These are phyloP conservation scores for Thelonectria blattea DNA, from an alignment of 2,329 filamentous ascomycete genomes.

Conservation along the genomic window DNA sequence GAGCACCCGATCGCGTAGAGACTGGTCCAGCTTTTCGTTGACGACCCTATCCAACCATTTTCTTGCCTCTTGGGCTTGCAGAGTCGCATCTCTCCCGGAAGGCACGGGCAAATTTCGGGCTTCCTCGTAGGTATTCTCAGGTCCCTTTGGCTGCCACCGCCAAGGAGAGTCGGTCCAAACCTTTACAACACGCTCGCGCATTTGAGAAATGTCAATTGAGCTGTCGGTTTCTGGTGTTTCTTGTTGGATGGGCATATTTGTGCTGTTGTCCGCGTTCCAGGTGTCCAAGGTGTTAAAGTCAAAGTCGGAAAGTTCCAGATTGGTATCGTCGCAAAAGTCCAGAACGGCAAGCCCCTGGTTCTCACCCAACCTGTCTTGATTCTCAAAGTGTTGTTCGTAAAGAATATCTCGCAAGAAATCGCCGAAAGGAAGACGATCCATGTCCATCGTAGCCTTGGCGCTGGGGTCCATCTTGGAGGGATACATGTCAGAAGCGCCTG, in stretches of 20 bases:
- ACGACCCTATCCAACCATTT: constrained; percentile 49
- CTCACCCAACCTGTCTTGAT: constrained; percentile 44
- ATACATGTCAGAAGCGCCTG: constrained; percentile 19
- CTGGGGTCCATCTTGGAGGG: constrained; percentile 26
- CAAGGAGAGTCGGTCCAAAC: constrained; percentile 58
- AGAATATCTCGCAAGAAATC: constrained; percentile 59
- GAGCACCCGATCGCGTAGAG: constrained; percentile 66
- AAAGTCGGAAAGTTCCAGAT: constrained; percentile 57
- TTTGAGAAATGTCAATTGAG: constrained; percentile 50
- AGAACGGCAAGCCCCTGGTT: constrained; percentile 52
- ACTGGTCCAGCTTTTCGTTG: constrained; percentile 51
- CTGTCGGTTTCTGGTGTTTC: constrained; percentile 43
- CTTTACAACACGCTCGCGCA: constrained; percentile 54
- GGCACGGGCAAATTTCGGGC: constrained; percentile 54
- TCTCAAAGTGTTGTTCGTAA: constrained; percentile 51
- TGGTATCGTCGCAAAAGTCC: constrained; percentile 57
- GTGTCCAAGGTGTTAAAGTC: constrained; percentile 58
- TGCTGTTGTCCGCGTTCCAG: constrained; percentile 52
- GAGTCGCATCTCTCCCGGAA: constrained; percentile 44
- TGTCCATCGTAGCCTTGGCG: constrained; percentile 33
- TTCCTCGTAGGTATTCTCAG: constrained; percentile 53
- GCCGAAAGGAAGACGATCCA: constrained; percentile 51
- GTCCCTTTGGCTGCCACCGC: constrained; percentile 55
- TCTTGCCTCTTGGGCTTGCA: constrained; percentile 48
- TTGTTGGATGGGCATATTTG: constrained; percentile 32